Percentiles rank a stretch among this genome's conserved stretches.
Conservation (phyloP, 306 rosid genomes). For the Prinsepia uniflora region DNA sequence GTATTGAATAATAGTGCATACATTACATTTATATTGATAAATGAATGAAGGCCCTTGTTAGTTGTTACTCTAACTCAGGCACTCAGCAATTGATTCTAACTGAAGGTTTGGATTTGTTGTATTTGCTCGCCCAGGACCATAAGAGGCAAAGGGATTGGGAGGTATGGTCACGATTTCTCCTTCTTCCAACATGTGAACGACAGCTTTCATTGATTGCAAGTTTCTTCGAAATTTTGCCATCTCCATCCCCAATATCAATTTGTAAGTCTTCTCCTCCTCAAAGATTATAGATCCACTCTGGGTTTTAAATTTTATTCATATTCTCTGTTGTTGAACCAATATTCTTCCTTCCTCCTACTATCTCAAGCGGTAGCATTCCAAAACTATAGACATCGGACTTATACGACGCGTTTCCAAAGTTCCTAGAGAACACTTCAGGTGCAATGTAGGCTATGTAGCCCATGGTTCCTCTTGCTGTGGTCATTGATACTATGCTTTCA, state of each 20-base stretch:
- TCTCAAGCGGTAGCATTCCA: conserved; percentile 35
- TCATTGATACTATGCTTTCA: conserved; percentile 32
- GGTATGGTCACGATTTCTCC: background rate
- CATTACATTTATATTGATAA: background rate
- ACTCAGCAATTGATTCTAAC: background rate
- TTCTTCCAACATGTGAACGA: background rate
- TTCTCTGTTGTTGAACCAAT: background rate
- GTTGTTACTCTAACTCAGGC: background rate
- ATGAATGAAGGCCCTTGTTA: background rate
- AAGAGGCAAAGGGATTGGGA: conserved; percentile 2
- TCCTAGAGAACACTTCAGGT: conserved; percentile 31
- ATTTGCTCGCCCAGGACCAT: background rate
- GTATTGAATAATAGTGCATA: no score
- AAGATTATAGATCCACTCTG: background rate
- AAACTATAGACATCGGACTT: conserved; percentile 32
- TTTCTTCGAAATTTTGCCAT: background rate
- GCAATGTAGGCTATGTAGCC: conserved; percentile 47
- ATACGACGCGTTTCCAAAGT: conserved; percentile 28
- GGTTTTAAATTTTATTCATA: background rate
- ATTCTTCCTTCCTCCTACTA: conserved; percentile 25
- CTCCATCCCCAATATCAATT: background rate
- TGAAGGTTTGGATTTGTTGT: no score
- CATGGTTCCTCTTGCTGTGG: conserved; percentile 29
- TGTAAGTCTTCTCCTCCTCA: background rate
- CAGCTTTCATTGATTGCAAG: background rate